phyloP scores from a whole-genome alignment of 306 rosid species.

The Quercus ilex region DNA sequence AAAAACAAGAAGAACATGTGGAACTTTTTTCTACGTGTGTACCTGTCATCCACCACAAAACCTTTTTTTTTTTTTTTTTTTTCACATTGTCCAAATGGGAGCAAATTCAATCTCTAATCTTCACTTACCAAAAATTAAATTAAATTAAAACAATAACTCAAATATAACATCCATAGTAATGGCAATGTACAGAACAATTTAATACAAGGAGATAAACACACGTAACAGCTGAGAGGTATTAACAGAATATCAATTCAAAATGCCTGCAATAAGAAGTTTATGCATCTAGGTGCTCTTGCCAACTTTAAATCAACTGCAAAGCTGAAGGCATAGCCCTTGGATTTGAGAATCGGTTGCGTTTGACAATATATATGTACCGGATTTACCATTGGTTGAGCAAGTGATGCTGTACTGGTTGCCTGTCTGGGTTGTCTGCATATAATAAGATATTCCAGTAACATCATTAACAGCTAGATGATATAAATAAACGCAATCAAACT shows the following conservation, averaged over 20 bases:
- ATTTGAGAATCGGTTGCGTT: slow-evolving; percentile 63
- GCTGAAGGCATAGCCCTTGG: slow-evolving; percentile 66
- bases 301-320: slow-evolving; percentile 51
- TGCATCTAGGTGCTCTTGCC: slow-evolving; percentile 16
- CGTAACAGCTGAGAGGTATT: slow-evolving; percentile 11
- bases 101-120: too few species aligned
- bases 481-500: neutral
- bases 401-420: slow-evolving; percentile 72
- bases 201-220: slow-evolving; percentile 12
- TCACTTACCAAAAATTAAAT: too few species aligned
- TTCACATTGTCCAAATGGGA: neutral
- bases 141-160: neutral
- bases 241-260: slow-evolving; percentile 11
- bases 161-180: neutral
- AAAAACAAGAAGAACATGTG: accelerated
- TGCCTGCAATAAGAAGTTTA: slow-evolving; percentile 22
- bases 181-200: neutral
- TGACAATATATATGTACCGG: slow-evolving; percentile 29
- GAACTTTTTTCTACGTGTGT: too few species aligned
- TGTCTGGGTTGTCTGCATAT: slow-evolving; percentile 65
- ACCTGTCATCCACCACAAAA: too few species aligned
- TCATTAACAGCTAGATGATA: neutral
- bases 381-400: slow-evolving; percentile 78
- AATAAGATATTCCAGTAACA: neutral
- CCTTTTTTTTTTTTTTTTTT: neutral